A percentile compares a stretch with the other conserved stretches of the same genome.
phyloP scores from a whole-genome alignment of 2,329 filamentous ascomycete genomes.

The Cercospora sp. region DNA sequence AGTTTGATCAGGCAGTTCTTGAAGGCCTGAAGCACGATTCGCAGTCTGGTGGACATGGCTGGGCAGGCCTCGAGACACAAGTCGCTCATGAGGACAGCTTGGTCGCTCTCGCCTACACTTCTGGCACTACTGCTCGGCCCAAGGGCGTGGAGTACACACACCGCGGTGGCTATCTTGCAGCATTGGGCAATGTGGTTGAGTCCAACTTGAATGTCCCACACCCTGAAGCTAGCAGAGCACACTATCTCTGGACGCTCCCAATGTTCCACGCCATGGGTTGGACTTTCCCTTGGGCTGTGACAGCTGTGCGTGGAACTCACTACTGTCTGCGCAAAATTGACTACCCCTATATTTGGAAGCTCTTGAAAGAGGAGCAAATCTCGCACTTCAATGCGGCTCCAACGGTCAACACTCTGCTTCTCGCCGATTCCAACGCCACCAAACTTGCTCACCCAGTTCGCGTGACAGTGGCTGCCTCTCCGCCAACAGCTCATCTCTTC shows the following conservation, averaged over 20 bases:
- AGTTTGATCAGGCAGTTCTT: constrained; percentile 78
- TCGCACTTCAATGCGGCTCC: constrained; percentile 96
- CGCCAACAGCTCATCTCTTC: constrained; percentile 86
- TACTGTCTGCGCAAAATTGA: constrained; percentile 94
- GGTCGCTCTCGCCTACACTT: constrained; percentile 89
- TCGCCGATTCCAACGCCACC: constrained; percentile 73
- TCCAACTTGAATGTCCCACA: constrained; percentile 68
- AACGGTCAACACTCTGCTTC: constrained; percentile 92
- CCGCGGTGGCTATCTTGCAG: constrained; percentile 80
- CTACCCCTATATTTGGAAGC: constrained; percentile 86
- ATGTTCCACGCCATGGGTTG: constrained; percentile 71
- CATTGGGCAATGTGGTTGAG: constrained; percentile 84
- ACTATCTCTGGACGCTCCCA: constrained; percentile 66
- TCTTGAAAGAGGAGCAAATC: constrained; percentile 81
- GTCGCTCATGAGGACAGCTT: constrained; percentile 74
- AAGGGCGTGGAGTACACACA: constrained; percentile 95
- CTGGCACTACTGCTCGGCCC: constrained; percentile 84
- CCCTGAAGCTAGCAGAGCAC: constrained; percentile 55
- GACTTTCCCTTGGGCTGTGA: constrained; percentile 65
- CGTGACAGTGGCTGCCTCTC: constrained; percentile 90
- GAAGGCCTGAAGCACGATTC: constrained; percentile 76
- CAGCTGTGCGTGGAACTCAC: constrained; percentile 88
- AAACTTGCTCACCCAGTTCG: constrained; percentile 71
- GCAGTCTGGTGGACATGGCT: constrained; percentile 67
- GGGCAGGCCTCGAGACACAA: constrained; percentile 73